These are phyloP conservation scores for Phyllosticta citriasiana DNA, from an alignment of 2,329 filamentous ascomycete species.

Conservation along the genomic window DNA sequence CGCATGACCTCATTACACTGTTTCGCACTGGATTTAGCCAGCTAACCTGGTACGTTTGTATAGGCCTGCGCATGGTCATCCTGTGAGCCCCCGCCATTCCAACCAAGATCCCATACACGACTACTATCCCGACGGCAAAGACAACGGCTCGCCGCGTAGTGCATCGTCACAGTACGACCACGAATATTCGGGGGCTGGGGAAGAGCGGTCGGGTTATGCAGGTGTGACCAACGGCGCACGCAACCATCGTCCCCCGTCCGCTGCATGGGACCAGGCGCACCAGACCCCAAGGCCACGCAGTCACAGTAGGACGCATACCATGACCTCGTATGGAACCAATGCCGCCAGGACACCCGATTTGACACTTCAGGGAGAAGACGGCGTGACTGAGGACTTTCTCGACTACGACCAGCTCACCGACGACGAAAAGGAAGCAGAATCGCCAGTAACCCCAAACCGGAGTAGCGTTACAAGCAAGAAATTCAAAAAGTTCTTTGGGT, in stretches of 20 bases:
- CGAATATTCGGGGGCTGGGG: constrained; percentile 11
- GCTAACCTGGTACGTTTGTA: background rate
- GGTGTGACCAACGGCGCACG: constrained; percentile 25
- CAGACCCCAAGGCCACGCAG: constrained; percentile 15
- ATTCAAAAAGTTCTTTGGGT: constrained; percentile 58
- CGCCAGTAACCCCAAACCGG: constrained; percentile 19
- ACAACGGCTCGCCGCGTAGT: constrained; percentile 11
- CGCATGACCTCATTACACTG: background rate
- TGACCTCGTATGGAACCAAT: constrained; percentile 24
- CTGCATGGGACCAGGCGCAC: constrained; percentile 16
- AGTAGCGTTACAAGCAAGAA: constrained; percentile 32
- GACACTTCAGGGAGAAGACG: constrained; percentile 22
- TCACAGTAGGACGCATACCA: constrained; percentile 27
- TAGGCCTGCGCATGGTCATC: background rate
- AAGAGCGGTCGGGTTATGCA: constrained; percentile 24
- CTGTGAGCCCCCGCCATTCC: background rate
- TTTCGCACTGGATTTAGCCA: background rate
- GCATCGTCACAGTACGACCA: constrained; percentile 7
- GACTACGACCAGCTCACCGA: constrained; percentile 23
- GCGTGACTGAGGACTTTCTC: constrained; percentile 27
- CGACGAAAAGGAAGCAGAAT: constrained; percentile 21
- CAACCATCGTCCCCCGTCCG: constrained; percentile 13
- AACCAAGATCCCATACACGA: constrained; percentile 14
- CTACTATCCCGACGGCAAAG: constrained; percentile 12
- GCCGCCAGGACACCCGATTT: constrained; percentile 19